A percentile compares a stretch with the other conserved stretches of the same genome.
phyloP scores from a whole-genome alignment of 805 yeast genomes.

The Trichomonascus vanleenenianus region DNA sequence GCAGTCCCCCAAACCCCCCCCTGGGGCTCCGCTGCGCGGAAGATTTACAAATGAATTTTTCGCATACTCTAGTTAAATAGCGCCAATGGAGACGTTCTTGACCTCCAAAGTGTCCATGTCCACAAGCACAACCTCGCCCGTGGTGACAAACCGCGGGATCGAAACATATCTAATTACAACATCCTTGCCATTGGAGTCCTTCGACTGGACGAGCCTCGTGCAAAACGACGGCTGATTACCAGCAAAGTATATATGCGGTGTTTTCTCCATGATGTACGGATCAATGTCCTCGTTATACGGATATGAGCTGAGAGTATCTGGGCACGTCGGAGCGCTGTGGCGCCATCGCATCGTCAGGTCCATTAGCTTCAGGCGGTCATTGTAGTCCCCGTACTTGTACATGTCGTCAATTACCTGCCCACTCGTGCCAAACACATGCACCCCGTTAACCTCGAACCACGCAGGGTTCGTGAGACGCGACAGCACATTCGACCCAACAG shows the following conservation, averaged over 20 bases:
- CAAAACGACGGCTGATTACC: slow-evolving; percentile 69
- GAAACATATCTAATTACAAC: slow-evolving; percentile 45
- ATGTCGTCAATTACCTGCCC: slow-evolving; percentile 86
- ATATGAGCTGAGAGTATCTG: slow-evolving; percentile 87
- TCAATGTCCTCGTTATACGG: slow-evolving; percentile 63
- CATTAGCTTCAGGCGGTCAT: slow-evolving; percentile 45
- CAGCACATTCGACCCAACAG: slow-evolving; percentile 31
- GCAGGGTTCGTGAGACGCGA: slow-evolving; percentile 62
- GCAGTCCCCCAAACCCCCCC: no score
- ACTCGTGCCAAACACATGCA: slow-evolving; percentile 59
- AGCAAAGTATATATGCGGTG: slow-evolving; percentile 79
- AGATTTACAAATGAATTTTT: no score
- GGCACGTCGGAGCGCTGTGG: slow-evolving; percentile 87
- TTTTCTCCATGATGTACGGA: slow-evolving; percentile 68
- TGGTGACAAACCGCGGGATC: slow-evolving; percentile 60
- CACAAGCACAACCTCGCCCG: slow-evolving; percentile 58
- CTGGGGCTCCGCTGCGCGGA: no score
- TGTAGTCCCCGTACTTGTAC: slow-evolving; percentile 49
- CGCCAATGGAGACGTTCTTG: slow-evolving; percentile 33
- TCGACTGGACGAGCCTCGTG: slow-evolving; percentile 34
- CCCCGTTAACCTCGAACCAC: slow-evolving; percentile 53
- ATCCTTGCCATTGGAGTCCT: slow-evolving; percentile 28
- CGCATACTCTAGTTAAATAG: no score
- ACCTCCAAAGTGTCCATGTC: slow-evolving; percentile 52
- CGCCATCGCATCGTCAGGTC: slow-evolving; percentile 74